Conservation (phyloP, 106 monocot species). For the Hemerocallis citrina region DNA sequence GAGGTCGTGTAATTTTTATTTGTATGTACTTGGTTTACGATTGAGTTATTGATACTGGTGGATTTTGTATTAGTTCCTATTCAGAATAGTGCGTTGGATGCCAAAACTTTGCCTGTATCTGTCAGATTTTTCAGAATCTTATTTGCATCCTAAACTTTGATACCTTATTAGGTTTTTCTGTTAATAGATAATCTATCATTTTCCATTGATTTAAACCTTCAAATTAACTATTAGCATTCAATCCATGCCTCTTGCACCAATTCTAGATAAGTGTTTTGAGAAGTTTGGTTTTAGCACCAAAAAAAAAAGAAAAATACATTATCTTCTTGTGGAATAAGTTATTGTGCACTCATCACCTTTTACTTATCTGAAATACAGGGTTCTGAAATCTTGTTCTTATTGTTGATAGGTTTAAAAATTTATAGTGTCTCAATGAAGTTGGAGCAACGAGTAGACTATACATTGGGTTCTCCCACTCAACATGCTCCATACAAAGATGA, state of each 20-base stretch:
- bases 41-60: background rate
- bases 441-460: conserved; percentile 16
- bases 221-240: background rate
- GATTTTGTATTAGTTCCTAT: background rate
- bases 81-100: background rate
- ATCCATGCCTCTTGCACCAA: no score
- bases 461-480: conserved; percentile 18
- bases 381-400: background rate
- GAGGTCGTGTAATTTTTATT: no score
- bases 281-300: background rate
- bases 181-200: background rate
- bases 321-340: background rate
- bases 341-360: background rate
- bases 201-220: no score
- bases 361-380: background rate
- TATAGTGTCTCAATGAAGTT: conserved; percentile 29
- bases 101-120: background rate
- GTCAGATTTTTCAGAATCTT: background rate
- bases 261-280: background rate
- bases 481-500: conserved; percentile 7
- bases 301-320: no score
- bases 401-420: background rate
- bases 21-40: no score
- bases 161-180: background rate
- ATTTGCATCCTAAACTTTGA: background rate